Base-by-base conservation (phyloP, 257 asterid species). In the Perilla frutescens region DNA sequence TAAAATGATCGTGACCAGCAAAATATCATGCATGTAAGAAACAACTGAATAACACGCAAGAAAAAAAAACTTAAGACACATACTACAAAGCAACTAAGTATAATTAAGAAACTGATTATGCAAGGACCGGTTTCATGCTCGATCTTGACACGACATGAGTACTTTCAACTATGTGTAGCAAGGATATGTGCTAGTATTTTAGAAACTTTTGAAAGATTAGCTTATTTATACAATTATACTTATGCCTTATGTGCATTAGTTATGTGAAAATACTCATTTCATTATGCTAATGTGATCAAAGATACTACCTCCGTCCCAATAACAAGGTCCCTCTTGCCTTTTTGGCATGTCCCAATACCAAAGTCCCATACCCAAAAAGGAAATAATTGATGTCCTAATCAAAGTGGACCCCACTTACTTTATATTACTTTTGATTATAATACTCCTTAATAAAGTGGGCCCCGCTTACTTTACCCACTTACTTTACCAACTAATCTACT, bases 161-260 rank as follows among this genome's bases (percentile, higher is more conserved):
- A 59, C 31, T 50, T 47, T 7, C 51, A 62, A 39, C 53, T 9
- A 62, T 11, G 51, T 50, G 55, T 12, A 51, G 20, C 45, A 49
- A 61, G 34, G 77, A 72, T 8, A 11, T 20, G 49, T n/a, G 6
- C 58, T 13, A 31, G 14, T 60, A 41, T 62, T 37, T 5, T 0
- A 61, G 67, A 31, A 55, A 43, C 43, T 44, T 54, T 65, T 45
- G 3, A 39, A 44, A 59, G 48, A 71, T 10, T 13, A 60, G 39
- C 69, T 13, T 0, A 15, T 9, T 45, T 20, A 3, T 15, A 36
- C 37, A 15, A 5, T 45, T 20, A 3, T 15, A 36, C 37, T 39
- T 4, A 10, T 34, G 32, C 72, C 45, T 8, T 47, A 10, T 13
- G 8, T 3, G 40, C 14, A 6, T 13, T 13, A 15, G 45, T 37